Percentiles rank a stretch among this genome's conserved stretches.
These are phyloP conservation scores for Trematosphaeria pertusa DNA, from an alignment of 2,329 filamentous ascomycete genomes.

Conservation along the genomic window DNA sequence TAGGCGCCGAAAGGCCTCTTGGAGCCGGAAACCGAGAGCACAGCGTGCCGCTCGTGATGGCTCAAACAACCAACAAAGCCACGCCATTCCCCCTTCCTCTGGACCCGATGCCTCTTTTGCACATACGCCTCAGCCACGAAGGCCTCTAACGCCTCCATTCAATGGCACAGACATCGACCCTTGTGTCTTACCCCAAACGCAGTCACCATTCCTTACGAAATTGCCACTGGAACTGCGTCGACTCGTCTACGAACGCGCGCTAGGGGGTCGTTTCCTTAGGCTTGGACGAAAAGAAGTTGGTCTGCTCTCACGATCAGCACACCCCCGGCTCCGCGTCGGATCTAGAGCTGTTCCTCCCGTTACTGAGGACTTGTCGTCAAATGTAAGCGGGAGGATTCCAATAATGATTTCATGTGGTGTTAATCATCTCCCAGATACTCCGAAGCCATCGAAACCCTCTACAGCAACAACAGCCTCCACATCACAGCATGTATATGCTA, in stretches of 20 bases:
- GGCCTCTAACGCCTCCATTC: no score
- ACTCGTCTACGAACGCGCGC: conserved; percentile 23
- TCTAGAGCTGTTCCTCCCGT: conserved; percentile 13
- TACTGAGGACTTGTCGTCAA: conserved; percentile 28
- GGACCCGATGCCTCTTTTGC: no score
- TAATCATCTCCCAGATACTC: conserved; percentile 26
- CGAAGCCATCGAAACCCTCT: conserved; percentile 30
- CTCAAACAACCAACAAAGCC: no score
- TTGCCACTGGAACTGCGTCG: conserved; percentile 29
- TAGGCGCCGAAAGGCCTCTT: no score
- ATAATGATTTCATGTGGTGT: background rate
- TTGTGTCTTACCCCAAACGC: conserved; percentile 19
- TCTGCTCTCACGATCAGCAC: no score
- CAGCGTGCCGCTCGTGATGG: no score
- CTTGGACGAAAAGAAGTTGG: no score
- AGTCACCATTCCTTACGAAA: conserved; percentile 25
- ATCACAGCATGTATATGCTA: background rate
- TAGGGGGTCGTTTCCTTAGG: conserved; percentile 13
- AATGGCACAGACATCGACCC: no score
- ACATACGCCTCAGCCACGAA: no score
- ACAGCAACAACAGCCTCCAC: conserved; percentile 16
- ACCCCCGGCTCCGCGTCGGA: background rate
- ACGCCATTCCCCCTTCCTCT: no score
- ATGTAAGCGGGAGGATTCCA: conserved; percentile 20
- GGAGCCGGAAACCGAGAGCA: no score